Conservation (phyloP, 2,329 filamentous ascomycete genomes). For the Ophiostoma sp. region DNA sequence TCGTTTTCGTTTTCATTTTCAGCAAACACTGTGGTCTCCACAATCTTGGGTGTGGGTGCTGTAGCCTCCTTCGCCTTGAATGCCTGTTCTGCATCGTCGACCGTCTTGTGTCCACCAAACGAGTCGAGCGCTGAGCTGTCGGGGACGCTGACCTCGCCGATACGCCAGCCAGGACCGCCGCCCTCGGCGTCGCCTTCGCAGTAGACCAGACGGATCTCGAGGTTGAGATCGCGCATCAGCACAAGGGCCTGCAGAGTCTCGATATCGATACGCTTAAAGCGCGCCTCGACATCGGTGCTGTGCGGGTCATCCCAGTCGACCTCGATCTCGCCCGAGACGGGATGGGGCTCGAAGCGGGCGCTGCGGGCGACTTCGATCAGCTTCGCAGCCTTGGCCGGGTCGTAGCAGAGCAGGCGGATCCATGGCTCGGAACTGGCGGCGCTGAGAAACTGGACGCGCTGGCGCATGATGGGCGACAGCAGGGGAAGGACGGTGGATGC, state of each 20-base stretch:
- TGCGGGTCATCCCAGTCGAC: slow-evolving; percentile 52
- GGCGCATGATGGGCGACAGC: slow-evolving; percentile 61
- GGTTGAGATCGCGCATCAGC: slow-evolving; percentile 51
- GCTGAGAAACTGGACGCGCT: slow-evolving; percentile 61
- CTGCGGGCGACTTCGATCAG: slow-evolving; percentile 58
- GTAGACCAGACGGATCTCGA: slow-evolving; percentile 64
- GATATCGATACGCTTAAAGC: slow-evolving; percentile 64
- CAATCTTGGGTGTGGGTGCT: not conserved
- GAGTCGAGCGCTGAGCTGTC: slow-evolving; percentile 54
- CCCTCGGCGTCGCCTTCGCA: slow-evolving; percentile 60
- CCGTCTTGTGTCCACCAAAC: slow-evolving; percentile 47
- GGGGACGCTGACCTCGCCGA: slow-evolving; percentile 61
- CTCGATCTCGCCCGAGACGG: slow-evolving; percentile 73
- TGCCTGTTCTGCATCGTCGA: slow-evolving; percentile 57
- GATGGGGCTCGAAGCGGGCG: slow-evolving; percentile 69
- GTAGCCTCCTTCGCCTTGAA: slow-evolving; percentile 33
- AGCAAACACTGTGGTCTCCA: no score
- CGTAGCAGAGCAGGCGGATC: slow-evolving; percentile 68
- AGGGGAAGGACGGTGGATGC: slow-evolving; percentile 53
- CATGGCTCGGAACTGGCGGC: slow-evolving; percentile 58
- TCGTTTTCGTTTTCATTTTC: slow-evolving; percentile 26
- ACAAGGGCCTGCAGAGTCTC: slow-evolving; percentile 70
- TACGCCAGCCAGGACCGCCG: slow-evolving; percentile 60
- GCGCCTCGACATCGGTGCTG: slow-evolving; percentile 50
- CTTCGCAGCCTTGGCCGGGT: slow-evolving; percentile 49